Percentiles rank a stretch among this genome's conserved stretches.
phyloP scores from a whole-genome alignment of 2,329 filamentous ascomycete genomes.

The Alternaria ventricosa region DNA sequence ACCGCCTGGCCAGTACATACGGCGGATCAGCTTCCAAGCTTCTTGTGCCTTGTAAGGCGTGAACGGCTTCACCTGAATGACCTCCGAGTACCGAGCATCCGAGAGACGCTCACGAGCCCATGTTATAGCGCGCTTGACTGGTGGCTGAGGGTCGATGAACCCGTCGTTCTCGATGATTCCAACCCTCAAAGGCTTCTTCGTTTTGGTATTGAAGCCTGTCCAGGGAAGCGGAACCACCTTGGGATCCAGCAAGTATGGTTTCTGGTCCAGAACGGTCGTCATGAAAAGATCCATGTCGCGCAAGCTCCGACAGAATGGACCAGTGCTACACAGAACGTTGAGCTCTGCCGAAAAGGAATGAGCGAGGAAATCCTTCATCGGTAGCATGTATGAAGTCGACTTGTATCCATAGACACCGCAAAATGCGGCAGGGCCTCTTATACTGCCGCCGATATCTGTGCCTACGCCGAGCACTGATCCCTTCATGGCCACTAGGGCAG shows the following conservation, averaged over 20 bases:
- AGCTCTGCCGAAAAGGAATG: slow-evolving; percentile 20
- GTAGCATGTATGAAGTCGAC: slow-evolving; percentile 26
- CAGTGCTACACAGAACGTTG: slow-evolving; percentile 20
- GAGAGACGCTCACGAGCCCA: slow-evolving; percentile 41
- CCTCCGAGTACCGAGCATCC: neutral
- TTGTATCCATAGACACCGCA: slow-evolving; percentile 39
- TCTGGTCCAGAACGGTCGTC: slow-evolving; percentile 9
- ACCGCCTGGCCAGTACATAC: slow-evolving; percentile 58
- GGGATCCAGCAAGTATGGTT: slow-evolving; percentile 24
- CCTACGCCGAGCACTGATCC: slow-evolving; percentile 31
- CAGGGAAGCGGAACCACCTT: slow-evolving; percentile 26
- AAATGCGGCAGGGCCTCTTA: slow-evolving; percentile 28
- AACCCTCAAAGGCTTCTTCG: slow-evolving; percentile 45
- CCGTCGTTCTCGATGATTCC: slow-evolving; percentile 54
- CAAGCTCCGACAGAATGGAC: slow-evolving; percentile 24
- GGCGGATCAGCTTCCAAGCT: slow-evolving; percentile 42
- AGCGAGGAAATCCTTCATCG: slow-evolving; percentile 14
- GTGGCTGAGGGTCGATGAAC: slow-evolving; percentile 49
- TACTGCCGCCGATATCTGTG: slow-evolving; percentile 34
- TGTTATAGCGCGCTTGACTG: slow-evolving; percentile 44
- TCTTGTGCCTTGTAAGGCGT: slow-evolving; percentile 39
- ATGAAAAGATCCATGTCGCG: slow-evolving; percentile 28
- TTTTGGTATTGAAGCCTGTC: slow-evolving; percentile 20
- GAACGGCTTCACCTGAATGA: slow-evolving; percentile 48
- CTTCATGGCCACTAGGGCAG: slow-evolving; percentile 26